These are phyloP conservation scores for Geotrichum citri-aurantii DNA, from an alignment of 1,139 yeast genomes.

Conservation along the genomic window DNA sequence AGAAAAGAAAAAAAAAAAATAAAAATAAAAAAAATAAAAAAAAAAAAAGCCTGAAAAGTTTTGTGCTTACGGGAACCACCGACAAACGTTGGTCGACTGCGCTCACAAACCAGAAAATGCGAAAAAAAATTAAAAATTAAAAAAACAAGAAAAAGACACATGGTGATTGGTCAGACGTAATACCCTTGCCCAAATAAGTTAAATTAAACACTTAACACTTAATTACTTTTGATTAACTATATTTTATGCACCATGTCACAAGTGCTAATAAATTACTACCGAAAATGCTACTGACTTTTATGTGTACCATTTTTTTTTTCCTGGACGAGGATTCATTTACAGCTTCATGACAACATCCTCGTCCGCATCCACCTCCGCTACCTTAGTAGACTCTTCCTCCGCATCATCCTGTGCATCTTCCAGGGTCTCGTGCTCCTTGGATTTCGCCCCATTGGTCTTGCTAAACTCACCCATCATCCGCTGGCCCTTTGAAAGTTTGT, in stretches of 20 bases:
- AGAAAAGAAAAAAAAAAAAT: conserved; percentile 1
- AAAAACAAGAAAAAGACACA: background rate
- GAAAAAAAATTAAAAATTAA: background rate
- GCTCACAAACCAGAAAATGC: background rate
- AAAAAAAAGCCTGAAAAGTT: background rate
- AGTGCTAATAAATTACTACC: background rate
- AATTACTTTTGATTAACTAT: background rate
- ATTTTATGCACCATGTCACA: background rate
- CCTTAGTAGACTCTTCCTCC: background rate
- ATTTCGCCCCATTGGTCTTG: conserved; percentile 5
- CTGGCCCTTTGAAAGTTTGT: conserved; percentile 16
- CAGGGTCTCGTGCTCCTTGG: background rate
- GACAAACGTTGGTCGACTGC: no score
- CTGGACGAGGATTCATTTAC: background rate
- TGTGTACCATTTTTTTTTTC: background rate
- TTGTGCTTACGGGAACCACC: background rate
- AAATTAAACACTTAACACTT: no score
- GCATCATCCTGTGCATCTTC: background rate
- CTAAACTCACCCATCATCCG: conserved; percentile 12
- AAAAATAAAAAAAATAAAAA: background rate
- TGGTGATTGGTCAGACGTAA: background rate
- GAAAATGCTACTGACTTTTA: background rate
- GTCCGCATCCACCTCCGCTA: conserved; percentile 5
- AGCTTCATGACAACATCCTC: conserved; percentile 4
- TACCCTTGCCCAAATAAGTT: background rate